Conservation (phyloP, 495 filamentous ascomycete species). For the Aspergillus mulundensis region DNA sequence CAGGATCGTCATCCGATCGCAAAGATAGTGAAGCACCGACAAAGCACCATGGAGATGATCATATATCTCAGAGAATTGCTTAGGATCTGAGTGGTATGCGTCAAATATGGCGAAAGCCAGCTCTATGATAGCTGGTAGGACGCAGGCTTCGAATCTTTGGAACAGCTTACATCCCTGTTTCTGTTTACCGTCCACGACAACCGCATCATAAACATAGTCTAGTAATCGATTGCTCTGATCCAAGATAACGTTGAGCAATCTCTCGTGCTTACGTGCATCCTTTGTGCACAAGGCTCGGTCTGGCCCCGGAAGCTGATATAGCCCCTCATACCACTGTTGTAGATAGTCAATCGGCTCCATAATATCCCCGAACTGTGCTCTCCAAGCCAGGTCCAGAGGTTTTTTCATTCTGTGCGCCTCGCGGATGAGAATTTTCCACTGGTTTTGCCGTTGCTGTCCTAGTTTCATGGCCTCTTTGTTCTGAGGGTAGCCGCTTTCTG, state of each 20-base stretch:
- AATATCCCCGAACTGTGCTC: neutral
- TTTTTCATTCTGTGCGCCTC: neutral
- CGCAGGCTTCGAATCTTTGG: conserved; percentile 21
- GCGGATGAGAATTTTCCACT: conserved; percentile 12
- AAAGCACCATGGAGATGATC: conserved; percentile 14
- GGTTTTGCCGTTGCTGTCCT: conserved; percentile 5
- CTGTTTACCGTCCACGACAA: neutral
- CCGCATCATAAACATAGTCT: conserved; percentile 8
- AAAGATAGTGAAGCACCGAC: conserved; percentile 14
- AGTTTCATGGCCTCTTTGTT: conserved; percentile 9
- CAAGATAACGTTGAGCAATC: conserved; percentile 10
- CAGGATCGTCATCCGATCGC: conserved; percentile 10
- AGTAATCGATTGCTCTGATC: conserved; percentile 5
- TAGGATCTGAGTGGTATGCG: conserved; percentile 13
- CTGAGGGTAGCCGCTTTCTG: neutral
- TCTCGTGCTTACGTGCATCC: conserved; percentile 1
- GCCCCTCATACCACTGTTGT: neutral
- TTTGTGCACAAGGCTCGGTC: neutral
- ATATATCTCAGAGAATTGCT: conserved; percentile 6
- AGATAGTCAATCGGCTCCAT: neutral
- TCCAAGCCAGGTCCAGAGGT: neutral
- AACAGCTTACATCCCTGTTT: conserved; percentile 7
- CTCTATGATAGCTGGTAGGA: conserved; percentile 21
- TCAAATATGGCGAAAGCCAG: conserved; percentile 21
- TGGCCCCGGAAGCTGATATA: neutral